Conservation (phyloP, 352 stramenopile genomes). For the Saprolegnia parasitica region DNA sequence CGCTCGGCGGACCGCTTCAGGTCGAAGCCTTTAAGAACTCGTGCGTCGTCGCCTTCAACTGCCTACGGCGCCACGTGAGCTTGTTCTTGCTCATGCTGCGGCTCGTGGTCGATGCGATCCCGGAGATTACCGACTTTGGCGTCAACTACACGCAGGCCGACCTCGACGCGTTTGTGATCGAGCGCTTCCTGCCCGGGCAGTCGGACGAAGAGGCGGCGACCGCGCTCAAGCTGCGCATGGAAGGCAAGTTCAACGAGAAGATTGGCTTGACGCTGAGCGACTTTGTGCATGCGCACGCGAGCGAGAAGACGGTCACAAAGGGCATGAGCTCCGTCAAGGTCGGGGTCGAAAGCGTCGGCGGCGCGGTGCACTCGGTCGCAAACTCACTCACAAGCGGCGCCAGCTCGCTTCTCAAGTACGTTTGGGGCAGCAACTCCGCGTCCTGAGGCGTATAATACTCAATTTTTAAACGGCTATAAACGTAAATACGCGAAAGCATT, state of each 20-base stretch:
- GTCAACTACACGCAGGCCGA: conserved; percentile 82
- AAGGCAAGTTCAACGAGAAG: conserved; percentile 82
- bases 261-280: conserved; percentile 82
- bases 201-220: conserved; percentile 76
- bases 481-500: no score
- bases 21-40: conserved; percentile 84
- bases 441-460: no score
- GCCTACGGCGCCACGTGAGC: conserved; percentile 75
- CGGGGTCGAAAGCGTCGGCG: conserved; percentile 63
- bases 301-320: conserved; percentile 82
- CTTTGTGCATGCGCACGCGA: conserved; percentile 80
- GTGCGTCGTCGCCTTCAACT: conserved; percentile 86
- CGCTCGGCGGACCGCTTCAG: conserved; percentile 72
- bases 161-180: conserved; percentile 76
- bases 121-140: conserved; percentile 81
- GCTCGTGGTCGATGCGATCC: conserved; percentile 72
- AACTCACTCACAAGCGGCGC: conserved; percentile 68
- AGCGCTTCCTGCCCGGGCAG: conserved; percentile 76
- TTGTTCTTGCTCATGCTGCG: conserved; percentile 85
- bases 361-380: conserved; percentile 70
- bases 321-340: conserved; percentile 82
- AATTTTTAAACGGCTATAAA: no score
- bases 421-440: conserved; percentile 45
- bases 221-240: conserved; percentile 76
- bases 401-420: conserved; percentile 82